phyloP scores from a whole-genome alignment of 441 rosid genomes.

The Croton setiger region DNA sequence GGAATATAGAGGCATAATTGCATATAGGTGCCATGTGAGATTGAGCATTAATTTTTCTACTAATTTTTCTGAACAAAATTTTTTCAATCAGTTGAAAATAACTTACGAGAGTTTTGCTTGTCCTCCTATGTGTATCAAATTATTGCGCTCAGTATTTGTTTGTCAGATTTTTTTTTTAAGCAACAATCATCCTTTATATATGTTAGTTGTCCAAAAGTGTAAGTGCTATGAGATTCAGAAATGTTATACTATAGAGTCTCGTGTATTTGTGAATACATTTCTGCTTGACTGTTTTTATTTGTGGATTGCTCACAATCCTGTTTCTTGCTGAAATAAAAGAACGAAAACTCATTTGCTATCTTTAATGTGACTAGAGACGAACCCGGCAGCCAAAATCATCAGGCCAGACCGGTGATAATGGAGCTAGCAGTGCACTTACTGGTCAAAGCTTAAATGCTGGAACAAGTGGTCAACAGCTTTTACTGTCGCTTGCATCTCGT shows the following conservation, averaged over 20 bases:
- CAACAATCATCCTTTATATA: background rate
- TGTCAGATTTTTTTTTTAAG: background rate
- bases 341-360: background rate
- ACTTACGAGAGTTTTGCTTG: background rate
- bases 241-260: background rate
- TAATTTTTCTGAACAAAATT: background rate
- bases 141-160: background rate
- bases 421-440: slow-evolving; percentile 30
- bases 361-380: slow-evolving; percentile 38
- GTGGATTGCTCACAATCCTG: background rate
- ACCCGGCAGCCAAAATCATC: slow-evolving; percentile 41
- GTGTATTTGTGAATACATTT: no score
- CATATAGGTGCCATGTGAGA: background rate
- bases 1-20: background rate
- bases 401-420: slow-evolving; percentile 32
- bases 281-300: background rate
- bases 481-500: slow-evolving; percentile 58
- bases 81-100: background rate
- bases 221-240: background rate
- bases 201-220: background rate
- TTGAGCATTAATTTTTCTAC: background rate
- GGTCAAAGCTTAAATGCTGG: slow-evolving; percentile 36
- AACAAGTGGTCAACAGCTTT: slow-evolving; percentile 46
- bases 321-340: background rate
- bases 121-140: slow-evolving; percentile 4